phyloP scores from a whole-genome alignment of 2,329 filamentous ascomycete genomes.

The Fusarium palustre region DNA sequence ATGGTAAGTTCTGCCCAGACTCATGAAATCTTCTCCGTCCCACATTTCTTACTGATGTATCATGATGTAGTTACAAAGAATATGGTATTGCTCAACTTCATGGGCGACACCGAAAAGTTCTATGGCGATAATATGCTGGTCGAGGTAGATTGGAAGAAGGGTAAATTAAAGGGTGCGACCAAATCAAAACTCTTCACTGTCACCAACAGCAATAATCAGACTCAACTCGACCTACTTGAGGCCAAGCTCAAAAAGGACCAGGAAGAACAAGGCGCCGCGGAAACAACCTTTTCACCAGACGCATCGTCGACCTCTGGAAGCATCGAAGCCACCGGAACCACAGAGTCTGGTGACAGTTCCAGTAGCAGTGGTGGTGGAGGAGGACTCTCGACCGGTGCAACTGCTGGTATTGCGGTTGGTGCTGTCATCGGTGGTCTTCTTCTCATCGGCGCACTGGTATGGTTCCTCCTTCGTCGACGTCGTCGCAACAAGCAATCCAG shows the following conservation, averaged over 20 bases:
- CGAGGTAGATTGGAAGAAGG: slow-evolving; percentile 19
- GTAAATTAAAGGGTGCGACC: background rate
- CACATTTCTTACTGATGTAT: background rate
- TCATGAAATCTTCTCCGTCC: background rate
- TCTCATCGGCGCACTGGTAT: slow-evolving; percentile 55
- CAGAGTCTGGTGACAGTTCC: background rate
- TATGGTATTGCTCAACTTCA: slow-evolving; percentile 5
- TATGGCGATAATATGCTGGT: slow-evolving; percentile 23
- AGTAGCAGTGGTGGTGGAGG: slow-evolving; percentile 27
- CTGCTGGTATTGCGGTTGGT: slow-evolving; percentile 61
- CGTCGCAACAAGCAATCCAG: slow-evolving; percentile 45
- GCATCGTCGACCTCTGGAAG: slow-evolving; percentile 7
- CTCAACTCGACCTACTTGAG: background rate
- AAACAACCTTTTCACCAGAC: background rate
- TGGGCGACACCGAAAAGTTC: background rate
- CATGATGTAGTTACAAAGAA: background rate
- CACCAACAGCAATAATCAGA: background rate
- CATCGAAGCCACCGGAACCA: background rate
- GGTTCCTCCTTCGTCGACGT: slow-evolving; percentile 59
- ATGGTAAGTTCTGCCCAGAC: background rate
- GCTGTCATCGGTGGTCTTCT: slow-evolving; percentile 54
- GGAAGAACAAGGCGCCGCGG: background rate
- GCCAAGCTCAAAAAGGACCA: background rate
- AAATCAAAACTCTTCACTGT: slow-evolving; percentile 28
- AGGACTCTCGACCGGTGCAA: slow-evolving; percentile 57